Conservation (phyloP, 2,329 filamentous ascomycete species). For the Phialophora verrucosa region DNA sequence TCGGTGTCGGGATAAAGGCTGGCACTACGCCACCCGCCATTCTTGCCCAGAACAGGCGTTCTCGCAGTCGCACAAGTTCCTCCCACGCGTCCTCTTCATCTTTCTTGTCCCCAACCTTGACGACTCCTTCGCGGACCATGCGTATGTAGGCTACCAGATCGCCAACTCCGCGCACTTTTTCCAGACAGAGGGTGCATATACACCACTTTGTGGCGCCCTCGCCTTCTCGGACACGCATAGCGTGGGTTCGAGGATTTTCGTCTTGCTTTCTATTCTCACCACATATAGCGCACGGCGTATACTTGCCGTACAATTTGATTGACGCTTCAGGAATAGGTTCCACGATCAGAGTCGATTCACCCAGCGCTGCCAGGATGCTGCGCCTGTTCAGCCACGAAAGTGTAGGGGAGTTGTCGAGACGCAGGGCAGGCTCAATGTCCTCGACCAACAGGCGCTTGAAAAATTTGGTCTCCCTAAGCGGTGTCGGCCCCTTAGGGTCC, state of each 20-base stretch:
- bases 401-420: conserved; percentile 85
- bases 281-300: conserved; percentile 80
- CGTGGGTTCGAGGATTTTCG: conserved; percentile 76
- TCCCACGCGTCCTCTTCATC: conserved; percentile 92
- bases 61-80: conserved; percentile 84
- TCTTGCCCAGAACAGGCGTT: conserved; percentile 96
- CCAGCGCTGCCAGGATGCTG: conserved; percentile 80
- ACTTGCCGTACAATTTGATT: conserved; percentile 46
- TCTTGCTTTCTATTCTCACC: conserved; percentile 78
- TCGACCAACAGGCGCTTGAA: conserved; percentile 89
- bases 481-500: conserved; percentile 46
- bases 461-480: conserved; percentile 88
- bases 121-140: conserved; percentile 90
- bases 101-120: conserved; percentile 73
- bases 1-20: conserved; percentile 48
- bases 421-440: conserved; percentile 91
- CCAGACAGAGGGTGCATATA: conserved; percentile 85
- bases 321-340: conserved; percentile 75
- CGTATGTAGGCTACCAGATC: conserved; percentile 91
- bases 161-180: conserved; percentile 82
- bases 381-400: conserved; percentile 92
- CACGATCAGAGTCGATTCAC: conserved; percentile 83
- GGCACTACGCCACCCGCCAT: conserved; percentile 91
- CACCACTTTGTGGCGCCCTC: conserved; percentile 88
- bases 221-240: conserved; percentile 86